Evolutionary conservation across 2,329 filamentous ascomycete species (phyloP).

Genomic region (Pseudopyricularia javanii): DNA sequence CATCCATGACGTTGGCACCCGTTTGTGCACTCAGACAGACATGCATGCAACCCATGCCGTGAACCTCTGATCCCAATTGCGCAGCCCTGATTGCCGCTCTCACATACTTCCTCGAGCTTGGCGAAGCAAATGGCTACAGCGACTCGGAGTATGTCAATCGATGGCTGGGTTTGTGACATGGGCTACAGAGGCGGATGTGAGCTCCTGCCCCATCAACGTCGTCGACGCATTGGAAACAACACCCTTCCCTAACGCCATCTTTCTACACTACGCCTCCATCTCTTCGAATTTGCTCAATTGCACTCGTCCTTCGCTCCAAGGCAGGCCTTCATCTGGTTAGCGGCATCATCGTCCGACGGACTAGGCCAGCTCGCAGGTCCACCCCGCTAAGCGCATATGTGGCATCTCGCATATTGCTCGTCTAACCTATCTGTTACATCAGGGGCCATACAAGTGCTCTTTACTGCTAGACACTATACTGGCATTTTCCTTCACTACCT

Average conservation of each 20-base stretch:
- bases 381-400: conserved; percentile 23
- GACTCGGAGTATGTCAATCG: conserved; percentile 23
- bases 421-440: too few relatives aligned
- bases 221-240: conserved; percentile 23
- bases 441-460: too few relatives aligned
- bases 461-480: too few relatives aligned
- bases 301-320: conserved; percentile 39
- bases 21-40: conserved; percentile 27
- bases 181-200: conserved; percentile 37
- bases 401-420: neutral
- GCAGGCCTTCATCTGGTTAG: conserved; percentile 21
- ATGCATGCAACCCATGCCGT: conserved; percentile 49
- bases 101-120: conserved; percentile 34
- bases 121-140: conserved; percentile 29
- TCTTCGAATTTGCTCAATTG: conserved; percentile 46
- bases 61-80: conserved; percentile 39
- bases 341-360: conserved; percentile 5
- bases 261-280: conserved; percentile 39
- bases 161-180: conserved; percentile 36
- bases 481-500: too few relatives aligned
- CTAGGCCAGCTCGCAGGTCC: conserved; percentile 27
- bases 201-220: conserved; percentile 28
- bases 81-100: conserved; percentile 35
- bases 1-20: conserved; percentile 19
- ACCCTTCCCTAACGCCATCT: conserved; percentile 40